A percentile compares a stretch with the other conserved stretches of the same genome.
These are phyloP conservation scores for Metschnikowia similis DNA, from an alignment of 805 yeast species.

Conservation along the genomic window DNA sequence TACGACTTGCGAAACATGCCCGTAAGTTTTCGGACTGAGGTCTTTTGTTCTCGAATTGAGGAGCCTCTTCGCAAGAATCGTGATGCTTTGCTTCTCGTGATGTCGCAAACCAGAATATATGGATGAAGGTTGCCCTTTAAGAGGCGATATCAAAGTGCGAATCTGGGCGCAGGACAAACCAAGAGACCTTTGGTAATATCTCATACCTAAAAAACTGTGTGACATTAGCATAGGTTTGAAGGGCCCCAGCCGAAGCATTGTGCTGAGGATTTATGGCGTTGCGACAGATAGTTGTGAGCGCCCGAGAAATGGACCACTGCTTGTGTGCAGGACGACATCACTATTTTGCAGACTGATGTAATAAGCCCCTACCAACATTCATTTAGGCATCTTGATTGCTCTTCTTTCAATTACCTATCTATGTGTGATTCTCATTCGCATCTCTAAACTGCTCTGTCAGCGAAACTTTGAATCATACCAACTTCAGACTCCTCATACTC, in stretches of 20 bases:
- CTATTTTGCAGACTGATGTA: background rate
- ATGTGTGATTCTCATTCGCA: background rate
- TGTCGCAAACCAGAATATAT: background rate
- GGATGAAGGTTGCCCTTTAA: background rate
- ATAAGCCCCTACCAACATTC: too few relatives aligned
- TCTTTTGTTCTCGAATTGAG: background rate
- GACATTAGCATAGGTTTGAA: background rate
- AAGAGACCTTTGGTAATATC: background rate
- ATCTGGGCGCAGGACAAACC: background rate
- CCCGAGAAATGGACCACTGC: background rate
- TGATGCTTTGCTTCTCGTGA: background rate
- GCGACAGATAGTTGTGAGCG: background rate
- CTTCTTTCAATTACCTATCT: background rate
- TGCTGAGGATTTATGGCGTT: background rate
- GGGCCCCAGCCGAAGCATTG: constrained; percentile 3
- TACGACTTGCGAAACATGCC: background rate
- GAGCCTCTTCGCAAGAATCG: background rate
- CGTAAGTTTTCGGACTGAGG: background rate
- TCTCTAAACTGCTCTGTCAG: constrained; percentile 40
- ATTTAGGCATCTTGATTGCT: too few relatives aligned
- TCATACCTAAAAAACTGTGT: background rate
- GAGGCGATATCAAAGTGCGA: background rate
- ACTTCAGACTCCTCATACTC: constrained; percentile 71
- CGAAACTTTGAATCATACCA: constrained; percentile 78
- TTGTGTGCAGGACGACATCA: background rate